Evolutionary conservation across 1,284 basidiomycete genomes (phyloP).

Genomic region (Ceratobasidium sp.): DNA sequence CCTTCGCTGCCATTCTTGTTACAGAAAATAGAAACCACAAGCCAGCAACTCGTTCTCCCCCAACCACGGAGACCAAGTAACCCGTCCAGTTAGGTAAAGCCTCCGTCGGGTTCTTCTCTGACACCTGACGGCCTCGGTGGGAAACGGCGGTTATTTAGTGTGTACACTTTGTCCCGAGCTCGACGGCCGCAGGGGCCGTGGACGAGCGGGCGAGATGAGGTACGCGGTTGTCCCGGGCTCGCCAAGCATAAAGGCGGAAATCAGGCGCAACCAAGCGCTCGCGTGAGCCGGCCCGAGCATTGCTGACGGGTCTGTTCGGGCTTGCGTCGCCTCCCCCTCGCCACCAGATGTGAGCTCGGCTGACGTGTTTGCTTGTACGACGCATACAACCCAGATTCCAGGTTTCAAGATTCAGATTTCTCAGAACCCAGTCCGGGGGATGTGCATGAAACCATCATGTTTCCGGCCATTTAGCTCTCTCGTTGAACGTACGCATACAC

Average conservation of each 20-base stretch:
- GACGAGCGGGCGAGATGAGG: not conserved
- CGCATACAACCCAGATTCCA: not conserved
- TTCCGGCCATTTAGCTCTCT: not conserved
- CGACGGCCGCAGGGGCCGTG: not conserved
- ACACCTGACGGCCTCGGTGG: not conserved
- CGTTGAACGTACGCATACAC: not conserved
- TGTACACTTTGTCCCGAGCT: not conserved
- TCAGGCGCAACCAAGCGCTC: not conserved
- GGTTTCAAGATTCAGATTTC: not conserved
- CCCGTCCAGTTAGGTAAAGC: not conserved
- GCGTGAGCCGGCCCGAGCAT: not conserved
- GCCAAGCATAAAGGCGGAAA: too few species aligned
- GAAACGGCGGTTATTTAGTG: not conserved
- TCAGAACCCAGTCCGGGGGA: not conserved
- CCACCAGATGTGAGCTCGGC: not conserved
- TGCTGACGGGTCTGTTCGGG: not conserved
- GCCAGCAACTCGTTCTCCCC: too few species aligned
- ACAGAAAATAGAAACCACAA: not conserved
- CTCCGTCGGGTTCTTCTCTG: not conserved
- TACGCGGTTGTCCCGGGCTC: not conserved
- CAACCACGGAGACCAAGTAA: not conserved
- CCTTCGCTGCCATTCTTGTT: not conserved
- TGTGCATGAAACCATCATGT: constrained; percentile 4
- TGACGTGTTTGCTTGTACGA: too few species aligned
- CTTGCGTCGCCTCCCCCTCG: not conserved